Evolutionary conservation across 2,329 filamentous ascomycete species (phyloP).

Genomic region (Saccharata proteae): DNA sequence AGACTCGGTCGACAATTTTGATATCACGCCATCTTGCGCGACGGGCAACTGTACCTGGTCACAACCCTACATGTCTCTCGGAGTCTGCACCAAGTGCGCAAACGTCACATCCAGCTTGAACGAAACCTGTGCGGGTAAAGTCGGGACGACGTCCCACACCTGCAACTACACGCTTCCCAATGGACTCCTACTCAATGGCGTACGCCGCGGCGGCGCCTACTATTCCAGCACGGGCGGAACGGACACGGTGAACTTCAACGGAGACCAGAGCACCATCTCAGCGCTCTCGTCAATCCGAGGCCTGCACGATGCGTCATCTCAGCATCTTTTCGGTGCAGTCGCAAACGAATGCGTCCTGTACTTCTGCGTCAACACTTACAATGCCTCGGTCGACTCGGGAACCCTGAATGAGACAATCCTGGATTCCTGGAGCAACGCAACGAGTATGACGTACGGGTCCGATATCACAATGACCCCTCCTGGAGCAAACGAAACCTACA

Average conservation of each 20-base stretch:
- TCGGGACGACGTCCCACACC: too few relatives aligned
- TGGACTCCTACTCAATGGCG: background rate
- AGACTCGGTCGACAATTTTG: conserved; percentile 1
- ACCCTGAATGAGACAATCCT: conserved; percentile 1
- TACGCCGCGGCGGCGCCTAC: too few relatives aligned
- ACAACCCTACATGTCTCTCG: conserved; percentile 7
- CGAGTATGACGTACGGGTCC: background rate
- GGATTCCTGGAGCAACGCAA: background rate
- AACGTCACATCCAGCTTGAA: conserved; percentile 7
- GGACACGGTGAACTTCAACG: conserved; percentile 3
- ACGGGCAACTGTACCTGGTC: conserved; percentile 10
- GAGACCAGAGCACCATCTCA: background rate
- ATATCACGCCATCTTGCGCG: conserved; percentile 4
- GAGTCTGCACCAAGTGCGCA: conserved; percentile 7
- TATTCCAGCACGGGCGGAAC: background rate
- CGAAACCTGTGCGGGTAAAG: background rate
- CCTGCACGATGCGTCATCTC: conserved; percentile 1
- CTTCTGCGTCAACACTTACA: conserved; percentile 3
- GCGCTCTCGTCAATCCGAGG: background rate
- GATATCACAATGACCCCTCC: conserved; percentile 2
- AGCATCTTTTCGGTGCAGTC: background rate
- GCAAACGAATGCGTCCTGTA: conserved; percentile 5
- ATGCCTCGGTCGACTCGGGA: background rate
- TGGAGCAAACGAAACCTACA: background rate
- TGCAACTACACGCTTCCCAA: conserved; percentile 3